Percentiles rank a stretch among this genome's conserved stretches.
Conservation (phyloP, 768 basidiomycete genomes). For the Pleurotus sapidus region DNA sequence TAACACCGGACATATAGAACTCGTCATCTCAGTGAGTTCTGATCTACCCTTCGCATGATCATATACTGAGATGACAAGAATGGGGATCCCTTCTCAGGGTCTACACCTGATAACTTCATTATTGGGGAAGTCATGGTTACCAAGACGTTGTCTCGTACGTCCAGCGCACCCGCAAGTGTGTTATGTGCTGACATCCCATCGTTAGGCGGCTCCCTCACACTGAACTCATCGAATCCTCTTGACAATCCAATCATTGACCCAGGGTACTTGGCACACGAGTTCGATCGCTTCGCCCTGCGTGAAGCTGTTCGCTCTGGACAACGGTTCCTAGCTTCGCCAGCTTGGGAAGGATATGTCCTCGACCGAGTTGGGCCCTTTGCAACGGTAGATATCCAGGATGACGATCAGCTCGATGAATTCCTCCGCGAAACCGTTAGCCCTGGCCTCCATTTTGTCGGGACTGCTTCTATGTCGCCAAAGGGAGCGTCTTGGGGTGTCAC, state of each 20-base stretch:
- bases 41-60: not conserved
- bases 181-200: not conserved
- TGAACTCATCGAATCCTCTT: conserved; percentile 45
- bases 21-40: conserved; percentile 24
- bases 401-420: conserved; percentile 8
- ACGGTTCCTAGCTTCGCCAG: conserved; percentile 19
- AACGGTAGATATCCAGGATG: conserved; percentile 1
- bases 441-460: conserved; percentile 20
- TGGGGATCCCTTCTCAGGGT: conserved; percentile 1
- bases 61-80: not conserved
- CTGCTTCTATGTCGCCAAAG: conserved; percentile 22
- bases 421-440: conserved; percentile 11
- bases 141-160: conserved; percentile 34
- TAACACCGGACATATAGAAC: conserved; percentile 31
- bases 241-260: conserved; percentile 48
- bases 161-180: not conserved
- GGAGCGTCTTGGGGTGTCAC: conserved; percentile 24
- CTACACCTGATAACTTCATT: conserved; percentile 28
- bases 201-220: conserved; percentile 32
- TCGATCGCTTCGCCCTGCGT: conserved; percentile 27
- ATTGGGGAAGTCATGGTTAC: conserved; percentile 22
- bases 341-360: conserved; percentile 16
- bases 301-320: conserved; percentile 18
- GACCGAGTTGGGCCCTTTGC: conserved; percentile 6
- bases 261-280: conserved; percentile 31